Percentiles rank a stretch among this genome's conserved stretches.
Conservation (phyloP, 345 rosid species). For the Garcia nutans region DNA sequence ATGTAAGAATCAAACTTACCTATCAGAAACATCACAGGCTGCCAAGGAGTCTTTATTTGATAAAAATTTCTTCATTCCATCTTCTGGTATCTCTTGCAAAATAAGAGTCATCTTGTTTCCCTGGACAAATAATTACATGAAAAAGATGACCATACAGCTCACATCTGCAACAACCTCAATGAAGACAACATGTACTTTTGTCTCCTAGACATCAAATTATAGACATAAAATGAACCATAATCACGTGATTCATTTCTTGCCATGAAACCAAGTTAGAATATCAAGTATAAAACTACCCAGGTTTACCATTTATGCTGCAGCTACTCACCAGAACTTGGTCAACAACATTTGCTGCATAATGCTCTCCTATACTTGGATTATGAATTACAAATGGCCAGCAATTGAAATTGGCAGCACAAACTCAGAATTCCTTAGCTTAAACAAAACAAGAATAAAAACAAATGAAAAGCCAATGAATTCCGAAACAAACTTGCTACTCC, state of each 20-base stretch:
- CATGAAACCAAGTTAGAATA: not conserved
- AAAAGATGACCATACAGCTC: slow-evolving; percentile 11
- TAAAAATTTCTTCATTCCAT: slow-evolving; percentile 47
- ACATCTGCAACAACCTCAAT: slow-evolving; percentile 13
- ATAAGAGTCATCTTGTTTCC: slow-evolving; percentile 65
- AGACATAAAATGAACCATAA: not conserved
- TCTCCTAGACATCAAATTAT: not conserved
- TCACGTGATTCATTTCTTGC: not conserved
- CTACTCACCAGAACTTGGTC: slow-evolving; percentile 68
- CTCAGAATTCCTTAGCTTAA: not conserved
- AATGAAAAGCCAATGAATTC: not conserved
- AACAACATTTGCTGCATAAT: slow-evolving; percentile 54
- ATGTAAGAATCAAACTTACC: slow-evolving; percentile 37
- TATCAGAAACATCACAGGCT: slow-evolving; percentile 70
- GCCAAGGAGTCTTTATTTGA: slow-evolving; percentile 56
- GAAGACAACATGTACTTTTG: slow-evolving; percentile 4
- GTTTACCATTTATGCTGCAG: slow-evolving; percentile 9
- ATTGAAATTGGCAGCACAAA: slow-evolving; percentile 15
- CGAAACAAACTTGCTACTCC: not conserved
- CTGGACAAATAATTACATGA: slow-evolving; percentile 32
- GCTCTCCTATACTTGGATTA: slow-evolving; percentile 44
- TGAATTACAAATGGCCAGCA: slow-evolving; percentile 62
- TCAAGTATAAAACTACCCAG: slow-evolving; percentile 1
- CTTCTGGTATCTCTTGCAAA: slow-evolving; percentile 75
- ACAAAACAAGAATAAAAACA: not conserved